Evolutionary conservation across 192 early-diverging fungal species (phyloP), one percentile per base, ranked within the genome.

Genomic region (Mycoemilia scoparia): DNA sequence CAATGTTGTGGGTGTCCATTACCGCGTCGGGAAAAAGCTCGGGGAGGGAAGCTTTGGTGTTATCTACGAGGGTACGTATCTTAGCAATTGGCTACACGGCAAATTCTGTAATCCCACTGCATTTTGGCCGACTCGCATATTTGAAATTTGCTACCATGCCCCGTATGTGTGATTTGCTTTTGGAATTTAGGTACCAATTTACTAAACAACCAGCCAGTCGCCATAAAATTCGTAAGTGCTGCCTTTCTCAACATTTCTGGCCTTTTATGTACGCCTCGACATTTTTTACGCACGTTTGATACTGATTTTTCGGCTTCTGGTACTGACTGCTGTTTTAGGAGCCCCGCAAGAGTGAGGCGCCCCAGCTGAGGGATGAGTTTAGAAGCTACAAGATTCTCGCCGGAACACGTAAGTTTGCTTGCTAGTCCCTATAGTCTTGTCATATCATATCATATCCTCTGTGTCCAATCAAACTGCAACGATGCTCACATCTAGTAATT

Each of bases 21-120:
- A 82, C 54, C 81, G 77, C 49, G 87, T 96, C 22, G 88, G 87
- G 28, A 83, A 78, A 56, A 87, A 86, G 61, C 85, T 98, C 63
- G 93, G 90, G 22, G 90, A 95, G 55, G 93, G 93, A 24, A 84
- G 79, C 48, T 98, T 98, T 74, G 93, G 93, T 32, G 79, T 93
- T 61, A 93, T 97, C 43, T 95, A 93, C 54, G 88, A 97, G 77
- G 93, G 92, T 87, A 60, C 33, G 46, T 28, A 25, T 8, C 16
- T 17, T 11, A 24, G 16, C 33, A 33, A 59, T 16, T 24, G 22
- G 29, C 28, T 20, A 28, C 12, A 10, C 21, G 24, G 19, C 3
- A 17, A 16, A 23, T 38, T 24, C 15, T 30, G 26, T 45, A 15
- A 23, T 15, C 13, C 10, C n/a, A 32, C 25, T 33, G 23, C 28